phyloP scores from a whole-genome alignment of 2,329 filamentous ascomycete species.

The Scedosporium boydii region DNA sequence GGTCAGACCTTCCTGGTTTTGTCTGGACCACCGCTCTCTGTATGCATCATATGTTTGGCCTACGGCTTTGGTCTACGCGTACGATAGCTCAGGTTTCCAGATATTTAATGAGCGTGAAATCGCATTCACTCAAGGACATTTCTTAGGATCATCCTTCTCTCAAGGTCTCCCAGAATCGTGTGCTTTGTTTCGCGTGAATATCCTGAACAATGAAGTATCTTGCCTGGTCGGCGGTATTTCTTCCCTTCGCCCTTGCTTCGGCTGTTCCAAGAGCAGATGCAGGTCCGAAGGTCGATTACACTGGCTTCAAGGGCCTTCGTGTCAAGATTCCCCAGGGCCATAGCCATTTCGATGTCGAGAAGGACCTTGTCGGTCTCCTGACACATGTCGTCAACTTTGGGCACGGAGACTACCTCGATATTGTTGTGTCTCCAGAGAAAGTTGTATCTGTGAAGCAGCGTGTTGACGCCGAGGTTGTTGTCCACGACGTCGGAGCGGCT shows the following conservation, averaged over 20 bases:
- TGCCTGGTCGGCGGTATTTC: neutral
- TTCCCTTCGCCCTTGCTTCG: neutral
- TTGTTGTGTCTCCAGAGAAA: neutral
- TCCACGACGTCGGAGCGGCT: neutral
- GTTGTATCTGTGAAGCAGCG: neutral
- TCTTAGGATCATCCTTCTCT: no score
- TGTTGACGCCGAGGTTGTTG: neutral
- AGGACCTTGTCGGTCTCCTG: neutral
- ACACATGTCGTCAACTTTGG: neutral
- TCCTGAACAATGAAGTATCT: neutral
- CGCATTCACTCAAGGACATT: no score
- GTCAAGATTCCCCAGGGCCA: neutral
- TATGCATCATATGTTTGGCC: no score
- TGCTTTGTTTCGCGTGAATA: no score
- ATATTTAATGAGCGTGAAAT: no score
- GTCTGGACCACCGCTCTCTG: no score
- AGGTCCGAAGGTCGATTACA: neutral
- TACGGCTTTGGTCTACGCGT: no score
- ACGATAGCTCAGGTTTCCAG: no score
- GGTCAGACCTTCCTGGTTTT: no score
- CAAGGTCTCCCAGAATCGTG: no score
- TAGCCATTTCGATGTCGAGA: neutral
- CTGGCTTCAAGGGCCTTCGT: neutral
- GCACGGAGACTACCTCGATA: neutral
- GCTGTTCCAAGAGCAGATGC: neutral